Percentiles rank a stretch among this genome's conserved stretches.
These are phyloP conservation scores for Fusarium humuli DNA, from an alignment of 2,329 filamentous ascomycete species.

Conservation along the genomic window DNA sequence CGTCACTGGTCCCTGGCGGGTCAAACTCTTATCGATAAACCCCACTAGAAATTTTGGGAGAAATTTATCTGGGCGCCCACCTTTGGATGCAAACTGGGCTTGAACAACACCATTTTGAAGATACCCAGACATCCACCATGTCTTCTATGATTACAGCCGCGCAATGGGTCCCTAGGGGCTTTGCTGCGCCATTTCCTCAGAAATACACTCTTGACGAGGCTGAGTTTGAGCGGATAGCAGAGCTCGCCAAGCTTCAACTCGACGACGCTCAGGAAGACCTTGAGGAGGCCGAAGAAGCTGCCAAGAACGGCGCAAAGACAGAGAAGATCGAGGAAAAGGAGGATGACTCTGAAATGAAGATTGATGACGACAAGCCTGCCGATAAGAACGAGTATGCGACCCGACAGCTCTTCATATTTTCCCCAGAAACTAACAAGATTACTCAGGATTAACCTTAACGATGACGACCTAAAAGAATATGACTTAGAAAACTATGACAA, in stretches of 20 bases:
- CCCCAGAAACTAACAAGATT: conserved; percentile 21
- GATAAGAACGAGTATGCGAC: conserved; percentile 54
- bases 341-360: conserved; percentile 53
- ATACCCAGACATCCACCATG: conserved; percentile 56
- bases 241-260: conserved; percentile 80
- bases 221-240: conserved; percentile 80
- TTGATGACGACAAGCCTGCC: conserved; percentile 44
- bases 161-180: conserved; percentile 80
- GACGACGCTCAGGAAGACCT: conserved; percentile 93
- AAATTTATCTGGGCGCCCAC: conserved; percentile 46
- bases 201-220: conserved; percentile 81
- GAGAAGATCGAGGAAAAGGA: conserved; percentile 46
- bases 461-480: conserved; percentile 95
- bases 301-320: conserved; percentile 46
- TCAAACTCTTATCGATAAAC: conserved; percentile 55
- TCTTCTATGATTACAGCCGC: conserved; percentile 80
- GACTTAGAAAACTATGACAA: conserved; percentile 96
- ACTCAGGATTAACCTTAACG: conserved; percentile 64
- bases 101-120: conserved; percentile 34
- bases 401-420: neutral
- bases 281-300: conserved; percentile 71
- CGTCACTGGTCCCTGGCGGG: conserved; percentile 7
- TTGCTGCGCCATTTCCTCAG: conserved; percentile 78
- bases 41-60: conserved; percentile 53
- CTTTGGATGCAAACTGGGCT: conserved; percentile 28